phyloP scores from a whole-genome alignment of 2,329 filamentous ascomycete species.

The Monilinia aucupariae region DNA sequence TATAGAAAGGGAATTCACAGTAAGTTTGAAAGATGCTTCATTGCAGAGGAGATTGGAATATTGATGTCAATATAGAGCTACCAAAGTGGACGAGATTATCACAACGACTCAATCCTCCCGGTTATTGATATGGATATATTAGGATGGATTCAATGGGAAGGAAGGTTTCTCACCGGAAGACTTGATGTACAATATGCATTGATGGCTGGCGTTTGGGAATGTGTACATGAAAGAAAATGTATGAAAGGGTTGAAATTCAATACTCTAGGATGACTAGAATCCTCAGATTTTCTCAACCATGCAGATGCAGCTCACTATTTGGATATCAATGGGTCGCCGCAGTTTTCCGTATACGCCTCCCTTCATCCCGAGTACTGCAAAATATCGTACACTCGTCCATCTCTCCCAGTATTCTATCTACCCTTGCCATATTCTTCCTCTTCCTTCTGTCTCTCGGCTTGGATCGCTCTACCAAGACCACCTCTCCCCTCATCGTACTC shows the following conservation, averaged over 20 bases:
- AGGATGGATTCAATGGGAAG: slow-evolving; percentile 6
- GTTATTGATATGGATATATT: slow-evolving; percentile 54
- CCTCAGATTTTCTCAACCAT: slow-evolving; percentile 10
- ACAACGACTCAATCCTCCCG: slow-evolving; percentile 88
- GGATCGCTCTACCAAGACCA: slow-evolving; percentile 75
- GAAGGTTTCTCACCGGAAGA: slow-evolving; percentile 25
- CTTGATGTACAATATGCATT: slow-evolving; percentile 25
- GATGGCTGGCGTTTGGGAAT: slow-evolving; percentile 28
- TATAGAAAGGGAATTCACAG: slow-evolving; percentile 98
- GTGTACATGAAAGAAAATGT: slow-evolving; percentile 26
- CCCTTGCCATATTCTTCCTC: slow-evolving; percentile 56
- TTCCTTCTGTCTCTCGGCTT: slow-evolving; percentile 54
- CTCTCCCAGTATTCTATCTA: slow-evolving; percentile 38
- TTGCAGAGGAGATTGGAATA: not conserved
- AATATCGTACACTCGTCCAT: slow-evolving; percentile 20
- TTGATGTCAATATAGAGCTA: slow-evolving; percentile 50
- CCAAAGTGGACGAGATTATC: slow-evolving; percentile 95
- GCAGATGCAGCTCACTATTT: slow-evolving; percentile 13
- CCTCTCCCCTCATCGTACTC: slow-evolving; percentile 95
- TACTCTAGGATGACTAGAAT: slow-evolving; percentile 22
- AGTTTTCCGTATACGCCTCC: slow-evolving; percentile 15
- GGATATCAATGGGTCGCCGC: slow-evolving; percentile 7
- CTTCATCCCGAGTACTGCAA: not conserved
- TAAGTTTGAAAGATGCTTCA: slow-evolving; percentile 43
- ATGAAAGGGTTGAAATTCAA: slow-evolving; percentile 5